Conservation (phyloP, 306 rosid species). For the Vicia faba region DNA sequence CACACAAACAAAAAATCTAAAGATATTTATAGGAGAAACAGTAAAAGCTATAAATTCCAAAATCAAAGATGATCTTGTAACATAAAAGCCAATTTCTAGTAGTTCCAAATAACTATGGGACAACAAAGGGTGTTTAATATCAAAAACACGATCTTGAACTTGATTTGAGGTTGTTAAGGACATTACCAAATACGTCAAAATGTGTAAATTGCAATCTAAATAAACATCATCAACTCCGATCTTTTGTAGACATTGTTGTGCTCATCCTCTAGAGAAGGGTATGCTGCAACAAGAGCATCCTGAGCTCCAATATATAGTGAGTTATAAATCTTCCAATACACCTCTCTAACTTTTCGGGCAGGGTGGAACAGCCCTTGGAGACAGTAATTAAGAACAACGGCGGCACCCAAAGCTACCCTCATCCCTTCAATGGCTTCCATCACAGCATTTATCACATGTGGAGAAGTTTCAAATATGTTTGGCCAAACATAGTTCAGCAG, state of each 20-base stretch:
- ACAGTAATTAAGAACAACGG: conserved; percentile 67
- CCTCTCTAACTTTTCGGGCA: conserved; percentile 46
- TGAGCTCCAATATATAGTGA: conserved; percentile 45
- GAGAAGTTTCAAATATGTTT: conserved; percentile 93
- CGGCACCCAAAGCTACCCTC: conserved; percentile 96
- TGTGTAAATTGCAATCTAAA: conserved; percentile 32
- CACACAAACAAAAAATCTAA: no score
- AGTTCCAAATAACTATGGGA: no score
- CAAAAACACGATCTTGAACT: not conserved
- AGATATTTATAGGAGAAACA: no score
- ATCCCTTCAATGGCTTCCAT: conserved; percentile 98
- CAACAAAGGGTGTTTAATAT: no score
- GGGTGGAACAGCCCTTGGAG: conserved; percentile 48
- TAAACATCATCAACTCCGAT: conserved; percentile 43
- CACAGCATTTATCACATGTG: conserved; percentile 92
- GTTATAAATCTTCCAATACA: conserved; percentile 48
- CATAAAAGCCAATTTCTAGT: no score
- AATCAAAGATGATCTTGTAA: no score
- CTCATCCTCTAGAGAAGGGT: conserved; percentile 46
- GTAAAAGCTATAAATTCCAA: no score
- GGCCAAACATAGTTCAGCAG: conserved; percentile 93
- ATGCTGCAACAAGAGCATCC: conserved; percentile 48
- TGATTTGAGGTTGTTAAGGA: conserved; percentile 4
- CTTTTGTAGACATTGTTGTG: conserved; percentile 43
- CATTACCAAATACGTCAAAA: not conserved